These are phyloP conservation scores for Rubia yunnanensis DNA, from an alignment of 257 asterid species.

Conservation along the genomic window DNA sequence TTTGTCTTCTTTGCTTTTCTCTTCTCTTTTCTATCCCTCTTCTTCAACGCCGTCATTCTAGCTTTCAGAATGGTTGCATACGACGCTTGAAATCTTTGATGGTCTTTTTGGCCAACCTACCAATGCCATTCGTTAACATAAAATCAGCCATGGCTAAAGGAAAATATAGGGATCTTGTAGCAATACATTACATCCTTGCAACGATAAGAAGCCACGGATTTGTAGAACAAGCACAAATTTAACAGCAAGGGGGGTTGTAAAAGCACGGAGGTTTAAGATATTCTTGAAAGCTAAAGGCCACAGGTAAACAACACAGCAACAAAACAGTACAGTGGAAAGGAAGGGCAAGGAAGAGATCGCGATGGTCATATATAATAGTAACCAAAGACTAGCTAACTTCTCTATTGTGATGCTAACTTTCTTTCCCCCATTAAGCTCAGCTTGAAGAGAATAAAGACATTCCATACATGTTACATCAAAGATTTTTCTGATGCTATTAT, in stretches of 20 bases:
- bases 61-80: conserved; percentile 82
- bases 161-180: neutral
- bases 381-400: neutral
- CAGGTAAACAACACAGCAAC: neutral
- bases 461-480: neutral
- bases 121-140: conserved; percentile 11
- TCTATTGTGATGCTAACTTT: neutral
- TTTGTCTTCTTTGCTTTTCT: conserved; percentile 49
- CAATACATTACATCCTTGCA: neutral
- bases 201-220: neutral
- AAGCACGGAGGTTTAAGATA: no score
- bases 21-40: conserved; percentile 90
- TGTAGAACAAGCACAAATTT: neutral
- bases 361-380: neutral
- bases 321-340: neutral
- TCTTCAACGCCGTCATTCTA: conserved; percentile 85
- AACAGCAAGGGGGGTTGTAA: neutral
- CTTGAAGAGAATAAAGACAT: neutral
- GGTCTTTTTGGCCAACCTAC: conserved; percentile 84
- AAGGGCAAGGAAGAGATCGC: neutral
- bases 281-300: no score
- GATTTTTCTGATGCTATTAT: neutral
- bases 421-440: neutral
- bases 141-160: neutral
- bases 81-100: conserved; percentile 82